Evolutionary conservation across 192 early-diverging fungal species (phyloP), one percentile per base, ranked within the genome.

Genomic region (Dimargaris cristalligena): DNA sequence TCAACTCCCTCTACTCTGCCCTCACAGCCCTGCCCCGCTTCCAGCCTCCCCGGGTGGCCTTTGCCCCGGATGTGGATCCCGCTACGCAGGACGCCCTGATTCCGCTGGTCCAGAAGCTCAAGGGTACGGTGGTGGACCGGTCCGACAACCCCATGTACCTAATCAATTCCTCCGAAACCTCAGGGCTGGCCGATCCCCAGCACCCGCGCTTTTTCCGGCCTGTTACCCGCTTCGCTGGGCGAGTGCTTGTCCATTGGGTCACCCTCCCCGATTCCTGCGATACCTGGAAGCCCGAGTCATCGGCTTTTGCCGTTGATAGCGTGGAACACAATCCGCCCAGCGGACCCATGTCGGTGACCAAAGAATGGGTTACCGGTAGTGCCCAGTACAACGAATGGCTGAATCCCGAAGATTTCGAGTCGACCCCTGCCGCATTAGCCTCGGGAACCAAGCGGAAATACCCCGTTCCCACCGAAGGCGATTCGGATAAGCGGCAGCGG

Each of bases 331-430:
- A 9, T 30, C 1, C 23, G 11, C 58, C 23, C 2, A 10, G 2
- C 28, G 18, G 38, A n/a, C 23, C 16, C 38, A 41, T 23, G 41
- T 20, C 26, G 25, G 49, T 67, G 71, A 20, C 76, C 23, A 64
- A 61, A 18, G 77, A 82, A 31, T 92, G 88, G 88, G 52, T 92
- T 34, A 69, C 77, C 20, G 90, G 90, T 60, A 89, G 84, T 67
- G 60, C 66, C 31, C 67, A 68, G 25, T 87, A 79, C 60, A 82
- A 84, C 68, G 88, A 92, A 64, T 83, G 86, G 82, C 82, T 85
- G 76, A 88, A 87, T 59, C 88, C 88, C 62, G 87, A 90, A 65
- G 90, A 92, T 61, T 92, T 90, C 61, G 88, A 89, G 64, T 58
- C 35, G 50, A 45, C 61, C 35, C 26, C 35, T 58, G 52, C 33